A percentile compares a stretch with the other conserved stretches of the same genome.
Conservation (phyloP, 805 yeast genomes). For the Tetrapisispora phaffii region DNA sequence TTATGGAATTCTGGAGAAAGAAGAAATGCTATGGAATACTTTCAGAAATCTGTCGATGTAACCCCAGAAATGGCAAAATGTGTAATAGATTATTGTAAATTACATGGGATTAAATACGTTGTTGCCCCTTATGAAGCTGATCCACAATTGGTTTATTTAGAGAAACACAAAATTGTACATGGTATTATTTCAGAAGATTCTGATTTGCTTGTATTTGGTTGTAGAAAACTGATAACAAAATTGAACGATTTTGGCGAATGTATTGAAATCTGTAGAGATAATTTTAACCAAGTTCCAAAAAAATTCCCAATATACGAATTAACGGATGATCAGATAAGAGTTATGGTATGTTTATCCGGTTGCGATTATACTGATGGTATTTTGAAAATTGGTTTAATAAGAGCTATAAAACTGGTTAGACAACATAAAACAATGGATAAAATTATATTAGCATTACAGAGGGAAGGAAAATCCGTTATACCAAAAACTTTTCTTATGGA, state of each 20-base stretch:
- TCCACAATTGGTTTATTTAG: slow-evolving; percentile 89
- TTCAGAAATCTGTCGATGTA: slow-evolving; percentile 72
- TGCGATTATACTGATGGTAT: slow-evolving; percentile 93
- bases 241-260: slow-evolving; percentile 63
- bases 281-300: slow-evolving; percentile 40
- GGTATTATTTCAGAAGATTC: slow-evolving; percentile 93
- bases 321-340: slow-evolving; percentile 49
- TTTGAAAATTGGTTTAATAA: slow-evolving; percentile 67
- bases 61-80: slow-evolving; percentile 88
- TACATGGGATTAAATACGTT: slow-evolving; percentile 49
- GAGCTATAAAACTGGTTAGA: slow-evolving; percentile 55
- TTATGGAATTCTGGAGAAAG: slow-evolving; percentile 43
- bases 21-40: slow-evolving; percentile 55
- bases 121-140: slow-evolving; percentile 99
- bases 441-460: slow-evolving; percentile 44
- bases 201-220: slow-evolving; percentile 84
- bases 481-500: slow-evolving; percentile 53
- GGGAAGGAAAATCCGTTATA: slow-evolving; percentile 49
- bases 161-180: slow-evolving; percentile 60
- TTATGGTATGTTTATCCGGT: slow-evolving; percentile 84
- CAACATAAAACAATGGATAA: slow-evolving; percentile 43
- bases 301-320: slow-evolving; percentile 43
- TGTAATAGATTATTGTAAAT: slow-evolving; percentile 60
- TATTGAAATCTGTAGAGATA: slow-evolving; percentile 51
- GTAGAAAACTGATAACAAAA: slow-evolving; percentile 65